Base-by-base conservation (phyloP, 1,284 basidiomycete species). In the Ceratobasidium sp. region DNA sequence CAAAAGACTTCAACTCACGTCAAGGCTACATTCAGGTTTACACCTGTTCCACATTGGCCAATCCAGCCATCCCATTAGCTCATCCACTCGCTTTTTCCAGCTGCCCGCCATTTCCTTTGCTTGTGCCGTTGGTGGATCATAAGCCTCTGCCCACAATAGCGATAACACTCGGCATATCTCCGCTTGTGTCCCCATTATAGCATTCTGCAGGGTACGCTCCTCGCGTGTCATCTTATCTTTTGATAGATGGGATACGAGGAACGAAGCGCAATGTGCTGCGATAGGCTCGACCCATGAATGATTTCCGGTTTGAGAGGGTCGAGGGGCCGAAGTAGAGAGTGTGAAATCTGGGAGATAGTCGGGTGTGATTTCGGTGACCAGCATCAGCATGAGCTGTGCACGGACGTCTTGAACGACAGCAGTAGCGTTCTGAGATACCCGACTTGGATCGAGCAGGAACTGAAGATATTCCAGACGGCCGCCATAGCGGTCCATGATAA, bases 401-500 rank as follows among this genome's bases (percentile, higher is more conserved):
- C 80, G 60, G 71, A 76, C 73, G 10, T 43, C 53, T 2, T 74
- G 61, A 41, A 75, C 71, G 71, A 39, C 58, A 26, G 62, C 61
- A 10, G 72, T 73, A 12, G 72, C 60, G 26, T 71, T 73, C 26
- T 55, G 50, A 5, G 50, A 26, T 14, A 57, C 26, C 2, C 39
- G 53, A 21, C 45, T 52, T 8, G 71, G 52, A 2, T 79, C 79
- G 21, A 87, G 77, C 10, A 83, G 76, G 74, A 83, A 77, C 1
- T 75, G 79, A 1, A 82, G 75, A 8, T 82, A 71, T 70, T 86
- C 83, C n/a, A 87, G 76, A 1, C 85, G 79, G 28, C 80, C 78
- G 0, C 79, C 80, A 58, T 83, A 84, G 23, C 85, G 81, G 45
- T 85, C 82, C 1, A 82, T 79, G 4, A 85, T 77, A 34, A 82